phyloP scores from a whole-genome alignment of 257 asterid genomes.

The Coffea eugenioides region DNA sequence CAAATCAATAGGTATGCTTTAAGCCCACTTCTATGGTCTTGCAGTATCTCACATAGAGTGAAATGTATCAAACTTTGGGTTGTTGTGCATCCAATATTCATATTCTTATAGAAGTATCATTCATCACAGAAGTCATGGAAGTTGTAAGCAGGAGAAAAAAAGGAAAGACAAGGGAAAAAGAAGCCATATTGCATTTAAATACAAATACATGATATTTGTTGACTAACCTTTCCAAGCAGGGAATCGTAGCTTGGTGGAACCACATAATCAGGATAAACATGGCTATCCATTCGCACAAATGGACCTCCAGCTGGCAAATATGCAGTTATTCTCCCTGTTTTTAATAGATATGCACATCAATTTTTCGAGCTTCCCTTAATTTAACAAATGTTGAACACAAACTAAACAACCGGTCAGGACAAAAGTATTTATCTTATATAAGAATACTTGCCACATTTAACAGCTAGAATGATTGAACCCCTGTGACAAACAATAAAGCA shows the following conservation, averaged over 20 bases:
- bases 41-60: not conserved
- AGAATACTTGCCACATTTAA: not conserved
- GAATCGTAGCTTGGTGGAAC: slow-evolving; percentile 99
- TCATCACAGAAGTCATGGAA: not conserved
- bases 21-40: not conserved
- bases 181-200: not conserved
- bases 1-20: not conserved
- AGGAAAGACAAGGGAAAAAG: not conserved
- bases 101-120: not conserved
- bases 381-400: not conserved
- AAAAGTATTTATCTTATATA: not conserved
- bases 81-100: not conserved
- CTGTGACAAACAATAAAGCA: not conserved
- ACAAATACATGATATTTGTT: not conserved
- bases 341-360: slow-evolving; percentile 15
- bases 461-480: not conserved
- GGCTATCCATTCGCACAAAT: slow-evolving; percentile 98
- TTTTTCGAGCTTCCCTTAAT: slow-evolving; percentile 1
- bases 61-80: not conserved
- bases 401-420: not conserved
- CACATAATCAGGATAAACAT: slow-evolving; percentile 93
- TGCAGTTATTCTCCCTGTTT: slow-evolving; percentile 87
- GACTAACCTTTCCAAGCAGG: slow-evolving; percentile 85
- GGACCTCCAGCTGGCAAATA: slow-evolving; percentile 99
- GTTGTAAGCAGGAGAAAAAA: not conserved